Conservation (phyloP, 202 grass and related monocot species). For the Zoysia matrella region DNA sequence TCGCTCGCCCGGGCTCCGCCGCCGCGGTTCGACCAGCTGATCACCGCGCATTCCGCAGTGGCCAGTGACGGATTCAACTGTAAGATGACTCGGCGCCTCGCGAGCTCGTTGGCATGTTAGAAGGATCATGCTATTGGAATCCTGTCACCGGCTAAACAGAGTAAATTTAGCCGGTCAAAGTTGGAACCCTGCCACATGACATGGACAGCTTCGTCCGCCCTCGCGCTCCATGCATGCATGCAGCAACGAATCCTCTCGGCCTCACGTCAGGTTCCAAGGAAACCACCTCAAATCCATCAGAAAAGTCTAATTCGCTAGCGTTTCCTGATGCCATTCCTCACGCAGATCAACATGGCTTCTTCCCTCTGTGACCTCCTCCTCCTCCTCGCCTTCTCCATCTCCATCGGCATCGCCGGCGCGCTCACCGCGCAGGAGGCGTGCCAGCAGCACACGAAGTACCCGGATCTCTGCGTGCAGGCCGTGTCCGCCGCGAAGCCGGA, state of each 20-base stretch:
- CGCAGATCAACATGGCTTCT: conserved; percentile 7
- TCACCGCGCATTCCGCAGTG: neutral
- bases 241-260: conserved; percentile 6
- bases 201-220: neutral
- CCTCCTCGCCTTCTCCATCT: conserved; percentile 13
- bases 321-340: neutral
- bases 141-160: neutral
- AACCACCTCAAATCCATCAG: neutral
- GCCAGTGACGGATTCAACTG: neutral
- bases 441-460: conserved; percentile 38
- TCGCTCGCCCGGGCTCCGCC: neutral
- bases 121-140: too few species aligned
- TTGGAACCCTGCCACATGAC: neutral
- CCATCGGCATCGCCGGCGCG: neutral
- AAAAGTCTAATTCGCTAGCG: conserved; percentile 2
- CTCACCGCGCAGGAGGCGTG: conserved; percentile 41
- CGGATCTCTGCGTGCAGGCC: conserved; percentile 22
- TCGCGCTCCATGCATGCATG: neutral
- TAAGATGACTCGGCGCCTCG: too few species aligned
- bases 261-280: neutral
- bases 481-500: conserved; percentile 36
- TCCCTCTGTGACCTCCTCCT: conserved; percentile 2
- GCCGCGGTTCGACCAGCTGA: neutral
- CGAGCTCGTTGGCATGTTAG: too few species aligned
- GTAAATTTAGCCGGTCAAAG: conserved; percentile 20